A percentile compares a stretch with the other conserved stretches of the same genome.
Evolutionary conservation across 768 basidiomycete genomes (phyloP).

Genomic region (Leucocoprinus leucothites): DNA sequence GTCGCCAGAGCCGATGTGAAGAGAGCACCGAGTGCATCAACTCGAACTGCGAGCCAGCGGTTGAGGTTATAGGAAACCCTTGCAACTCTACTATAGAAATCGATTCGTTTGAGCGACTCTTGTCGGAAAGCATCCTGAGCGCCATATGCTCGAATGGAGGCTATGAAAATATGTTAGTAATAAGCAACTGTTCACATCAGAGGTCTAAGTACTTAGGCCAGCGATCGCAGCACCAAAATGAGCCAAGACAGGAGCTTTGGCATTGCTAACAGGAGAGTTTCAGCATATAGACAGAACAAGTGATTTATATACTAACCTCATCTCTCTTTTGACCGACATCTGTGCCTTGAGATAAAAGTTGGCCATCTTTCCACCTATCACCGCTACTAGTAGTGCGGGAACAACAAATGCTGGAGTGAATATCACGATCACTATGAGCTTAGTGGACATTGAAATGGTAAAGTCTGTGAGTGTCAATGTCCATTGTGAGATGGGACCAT

Average conservation of each 20-base stretch:
- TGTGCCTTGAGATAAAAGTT: slow-evolving; percentile 45
- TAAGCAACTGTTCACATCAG: background rate
- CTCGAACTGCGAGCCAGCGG: slow-evolving; percentile 46
- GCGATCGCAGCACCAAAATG: slow-evolving; percentile 45
- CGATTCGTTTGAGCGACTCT: slow-evolving; percentile 49
- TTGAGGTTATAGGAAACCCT: slow-evolving; percentile 53
- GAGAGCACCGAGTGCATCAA: slow-evolving; percentile 54
- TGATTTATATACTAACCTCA: slow-evolving; percentile 30
- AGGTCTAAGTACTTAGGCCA: slow-evolving; percentile 47
- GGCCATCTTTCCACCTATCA: slow-evolving; percentile 41
- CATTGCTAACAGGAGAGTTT: slow-evolving; percentile 19
- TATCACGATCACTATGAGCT: slow-evolving; percentile 40
- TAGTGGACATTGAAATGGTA: slow-evolving; percentile 34
- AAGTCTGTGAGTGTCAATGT: slow-evolving; percentile 27
- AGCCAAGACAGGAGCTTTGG: slow-evolving; percentile 38
- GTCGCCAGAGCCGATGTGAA: slow-evolving; percentile 54
- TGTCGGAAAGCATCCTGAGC: slow-evolving; percentile 49
- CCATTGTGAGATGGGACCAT: slow-evolving; percentile 32
- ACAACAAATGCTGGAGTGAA: slow-evolving; percentile 44
- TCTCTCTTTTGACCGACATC: slow-evolving; percentile 45
- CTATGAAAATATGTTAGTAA: slow-evolving; percentile 20
- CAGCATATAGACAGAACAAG: slow-evolving; percentile 24
- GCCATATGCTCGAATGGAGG: slow-evolving; percentile 64
- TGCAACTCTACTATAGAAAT: slow-evolving; percentile 46
- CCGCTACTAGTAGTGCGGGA: slow-evolving; percentile 39